Conservation (phyloP, 177 flowering plant species). For the Vitis hybrid region DNA sequence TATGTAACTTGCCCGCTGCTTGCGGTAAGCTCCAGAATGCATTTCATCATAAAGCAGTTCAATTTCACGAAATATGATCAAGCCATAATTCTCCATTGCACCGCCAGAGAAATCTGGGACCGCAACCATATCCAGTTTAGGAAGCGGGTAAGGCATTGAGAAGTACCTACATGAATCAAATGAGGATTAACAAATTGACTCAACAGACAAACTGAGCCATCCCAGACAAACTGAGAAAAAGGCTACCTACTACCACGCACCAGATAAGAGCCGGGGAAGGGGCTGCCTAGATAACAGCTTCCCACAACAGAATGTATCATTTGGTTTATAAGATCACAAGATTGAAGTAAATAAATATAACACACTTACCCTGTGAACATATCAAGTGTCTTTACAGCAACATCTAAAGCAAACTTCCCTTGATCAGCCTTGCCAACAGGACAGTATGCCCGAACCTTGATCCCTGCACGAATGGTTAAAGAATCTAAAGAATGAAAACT, state of each 20-base stretch:
- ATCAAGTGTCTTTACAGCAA: slow-evolving; percentile 21
- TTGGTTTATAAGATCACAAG: neutral
- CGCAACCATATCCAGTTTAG: slow-evolving; percentile 31
- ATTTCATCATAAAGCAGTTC: slow-evolving; percentile 19
- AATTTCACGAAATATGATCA: slow-evolving; percentile 24
- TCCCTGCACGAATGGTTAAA: slow-evolving; percentile 19
- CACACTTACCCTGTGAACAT: slow-evolving; percentile 18
- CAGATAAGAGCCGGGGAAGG: no score
- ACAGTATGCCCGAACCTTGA: slow-evolving; percentile 26
- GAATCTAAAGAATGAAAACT: neutral
- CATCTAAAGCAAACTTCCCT: slow-evolving; percentile 24
- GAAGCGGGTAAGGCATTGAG: slow-evolving; percentile 27
- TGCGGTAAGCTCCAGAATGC: slow-evolving; percentile 22
- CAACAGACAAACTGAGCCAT: neutral
- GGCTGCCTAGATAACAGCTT: neutral
- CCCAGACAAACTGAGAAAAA: no score
- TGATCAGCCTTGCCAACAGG: slow-evolving; percentile 28
- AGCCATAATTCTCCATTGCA: slow-evolving; percentile 36
- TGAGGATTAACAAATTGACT: neutral
- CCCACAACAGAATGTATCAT: neutral
- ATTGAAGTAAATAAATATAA: neutral
- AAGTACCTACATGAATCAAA: slow-evolving; percentile 16
- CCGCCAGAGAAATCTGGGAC: slow-evolving; percentile 27
- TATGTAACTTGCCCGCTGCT: slow-evolving; percentile 16
- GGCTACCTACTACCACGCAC: no score